phyloP scores from a whole-genome alignment of 495 filamentous ascomycete genomes.

The Rhypophila decipiens region DNA sequence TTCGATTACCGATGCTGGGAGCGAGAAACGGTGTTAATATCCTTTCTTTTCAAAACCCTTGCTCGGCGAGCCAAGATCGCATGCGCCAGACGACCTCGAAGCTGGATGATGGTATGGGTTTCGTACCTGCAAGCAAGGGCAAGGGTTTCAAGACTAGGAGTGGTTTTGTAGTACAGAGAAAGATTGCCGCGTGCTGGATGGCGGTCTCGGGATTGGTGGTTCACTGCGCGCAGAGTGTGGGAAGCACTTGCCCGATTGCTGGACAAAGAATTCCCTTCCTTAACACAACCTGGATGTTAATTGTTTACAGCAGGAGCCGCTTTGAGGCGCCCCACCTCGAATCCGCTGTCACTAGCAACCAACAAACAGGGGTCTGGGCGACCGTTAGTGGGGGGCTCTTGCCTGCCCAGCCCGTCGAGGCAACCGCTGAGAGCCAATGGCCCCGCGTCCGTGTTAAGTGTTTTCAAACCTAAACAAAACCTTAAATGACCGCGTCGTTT shows the following conservation, averaged over 20 bases:
- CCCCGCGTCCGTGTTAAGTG: slow-evolving; percentile 1
- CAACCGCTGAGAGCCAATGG: slow-evolving; percentile 7
- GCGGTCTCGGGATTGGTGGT: background rate
- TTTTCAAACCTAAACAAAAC: slow-evolving; percentile 4
- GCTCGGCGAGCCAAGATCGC: too few relatives aligned
- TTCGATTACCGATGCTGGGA: slow-evolving; percentile 5
- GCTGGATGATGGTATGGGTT: background rate
- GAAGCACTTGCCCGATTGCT: too few relatives aligned
- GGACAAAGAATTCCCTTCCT: too few relatives aligned
- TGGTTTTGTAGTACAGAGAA: slow-evolving; percentile 3
- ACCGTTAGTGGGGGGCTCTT: too few relatives aligned
- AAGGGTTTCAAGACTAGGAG: slow-evolving; percentile 12
- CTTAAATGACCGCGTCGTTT: too few relatives aligned
- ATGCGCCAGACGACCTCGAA: too few relatives aligned
- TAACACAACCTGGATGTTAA: background rate
- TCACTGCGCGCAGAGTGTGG: background rate
- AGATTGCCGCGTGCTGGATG: too few relatives aligned
- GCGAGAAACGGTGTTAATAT: slow-evolving; percentile 19
- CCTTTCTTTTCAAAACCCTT: background rate
- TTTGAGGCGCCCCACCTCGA: slow-evolving; percentile 14
- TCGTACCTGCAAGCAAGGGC: slow-evolving; percentile 14
- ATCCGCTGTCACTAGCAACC: slow-evolving; percentile 5
- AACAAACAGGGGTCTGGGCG: background rate
- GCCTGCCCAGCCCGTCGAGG: too few relatives aligned
- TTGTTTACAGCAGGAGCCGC: slow-evolving; percentile 16